These are phyloP conservation scores for Botrytis fragariae DNA, from an alignment of 2,329 filamentous ascomycete genomes.

Conservation along the genomic window DNA sequence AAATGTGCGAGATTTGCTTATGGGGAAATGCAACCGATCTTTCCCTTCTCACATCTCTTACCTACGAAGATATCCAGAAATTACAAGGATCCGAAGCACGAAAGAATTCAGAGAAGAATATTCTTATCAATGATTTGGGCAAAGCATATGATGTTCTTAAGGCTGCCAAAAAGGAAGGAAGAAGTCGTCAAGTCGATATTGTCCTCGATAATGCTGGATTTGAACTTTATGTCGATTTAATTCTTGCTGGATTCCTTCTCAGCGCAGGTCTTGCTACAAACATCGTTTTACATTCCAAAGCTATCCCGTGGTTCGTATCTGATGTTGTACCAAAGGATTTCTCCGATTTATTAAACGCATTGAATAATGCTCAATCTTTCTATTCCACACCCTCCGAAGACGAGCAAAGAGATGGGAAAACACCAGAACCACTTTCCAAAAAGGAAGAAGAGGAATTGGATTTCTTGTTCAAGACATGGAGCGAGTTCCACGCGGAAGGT, in stretches of 20 bases:
- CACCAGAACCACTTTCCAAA: slow-evolving; percentile 61
- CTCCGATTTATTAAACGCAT: slow-evolving; percentile 71
- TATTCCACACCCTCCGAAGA: slow-evolving; percentile 75
- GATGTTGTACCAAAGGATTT: slow-evolving; percentile 91
- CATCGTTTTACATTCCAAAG: slow-evolving; percentile 88
- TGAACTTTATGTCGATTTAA: slow-evolving; percentile 91
- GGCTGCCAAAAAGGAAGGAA: slow-evolving; percentile 60
- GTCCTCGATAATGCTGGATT: slow-evolving; percentile 97
- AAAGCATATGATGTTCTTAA: slow-evolving; percentile 68
- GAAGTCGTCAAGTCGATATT: slow-evolving; percentile 82
- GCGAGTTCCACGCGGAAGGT: slow-evolving; percentile 74
- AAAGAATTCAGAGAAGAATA: slow-evolving; percentile 86
- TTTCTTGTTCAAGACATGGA: slow-evolving; percentile 84
- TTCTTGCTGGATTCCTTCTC: slow-evolving; percentile 86
- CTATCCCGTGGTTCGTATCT: slow-evolving; percentile 96
- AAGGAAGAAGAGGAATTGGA: slow-evolving; percentile 64
- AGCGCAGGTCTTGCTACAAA: slow-evolving; percentile 80
- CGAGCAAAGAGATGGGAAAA: slow-evolving; percentile 54
- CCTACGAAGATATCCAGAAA: slow-evolving; percentile 95
- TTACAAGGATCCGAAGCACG: slow-evolving; percentile 85
- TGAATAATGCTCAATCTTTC: slow-evolving; percentile 75
- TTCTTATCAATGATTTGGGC: slow-evolving; percentile 81
- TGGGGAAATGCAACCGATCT: slow-evolving; percentile 98
- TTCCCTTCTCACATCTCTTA: slow-evolving; percentile 82
- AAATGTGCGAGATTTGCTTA: slow-evolving; percentile 95